Evolutionary conservation across 148 eudicot species (phyloP).

Genomic region (Drosera capensis): DNA sequence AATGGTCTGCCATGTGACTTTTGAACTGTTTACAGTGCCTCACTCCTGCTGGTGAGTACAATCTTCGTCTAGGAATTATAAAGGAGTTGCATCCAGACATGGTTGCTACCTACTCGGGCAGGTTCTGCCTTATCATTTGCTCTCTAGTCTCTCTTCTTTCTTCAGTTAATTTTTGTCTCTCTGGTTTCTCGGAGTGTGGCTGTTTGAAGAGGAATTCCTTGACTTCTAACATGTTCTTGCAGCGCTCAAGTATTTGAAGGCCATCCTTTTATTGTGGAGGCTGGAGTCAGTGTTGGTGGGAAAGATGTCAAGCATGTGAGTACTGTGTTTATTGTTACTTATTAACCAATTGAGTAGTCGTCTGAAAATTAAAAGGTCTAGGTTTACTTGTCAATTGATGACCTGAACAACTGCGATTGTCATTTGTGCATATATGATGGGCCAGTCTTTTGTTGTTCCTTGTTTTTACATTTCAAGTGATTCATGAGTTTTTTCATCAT

Average conservation of each 20-base stretch:
- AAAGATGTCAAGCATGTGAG: slow-evolving; percentile 97
- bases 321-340: background rate
- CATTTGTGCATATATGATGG: too few species aligned
- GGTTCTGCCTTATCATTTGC: slow-evolving; percentile 28
- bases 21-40: slow-evolving; percentile 55
- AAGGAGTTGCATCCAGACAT: slow-evolving; percentile 99
- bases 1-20: slow-evolving; percentile 3
- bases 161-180: background rate
- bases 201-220: background rate
- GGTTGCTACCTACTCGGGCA: slow-evolving; percentile 99
- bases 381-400: too few species aligned
- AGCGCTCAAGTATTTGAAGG: slow-evolving; percentile 99
- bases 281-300: slow-evolving; percentile 97
- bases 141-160: background rate
- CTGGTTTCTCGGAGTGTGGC: background rate
- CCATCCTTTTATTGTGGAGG: slow-evolving; percentile 92
- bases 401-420: too few species aligned
- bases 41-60: slow-evolving; percentile 99
- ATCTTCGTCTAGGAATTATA: slow-evolving; percentile 90
- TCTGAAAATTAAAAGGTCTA: too few species aligned
- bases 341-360: background rate
- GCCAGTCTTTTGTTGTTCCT: too few species aligned
- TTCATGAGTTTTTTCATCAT: background rate
- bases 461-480: too few species aligned
- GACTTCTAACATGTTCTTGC: slow-evolving; percentile 12